Base-by-base conservation (phyloP, 495 filamentous ascomycete genomes). In the Neurospora sp. region DNA sequence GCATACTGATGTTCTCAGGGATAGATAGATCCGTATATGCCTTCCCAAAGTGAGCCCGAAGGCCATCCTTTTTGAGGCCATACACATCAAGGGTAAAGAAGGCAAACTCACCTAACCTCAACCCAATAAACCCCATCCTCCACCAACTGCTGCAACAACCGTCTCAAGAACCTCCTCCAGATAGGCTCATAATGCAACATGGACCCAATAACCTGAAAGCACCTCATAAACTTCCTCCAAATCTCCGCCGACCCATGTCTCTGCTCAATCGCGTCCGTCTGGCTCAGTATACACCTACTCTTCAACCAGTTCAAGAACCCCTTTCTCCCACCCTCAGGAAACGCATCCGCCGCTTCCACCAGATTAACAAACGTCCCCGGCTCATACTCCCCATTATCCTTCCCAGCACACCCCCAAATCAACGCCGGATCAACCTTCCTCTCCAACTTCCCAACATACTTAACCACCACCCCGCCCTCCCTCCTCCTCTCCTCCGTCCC, bases 131-230 rank as follows among this genome's bases (percentile, higher is more conserved):
- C 86, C 1, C 93, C 92, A 80, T 99, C 95, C 3, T 87, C 88
- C 9, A 89, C 83, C 7, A 98, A 80, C 31, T 92, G 84, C 16
- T 83, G 82, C 75, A 96, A 87, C 75, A 97, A 82, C 4, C 87
- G 86, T 16, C 85, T 86, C 74, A 97, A 81, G 76, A 92, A 95
- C 37, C 84, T 84, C 35, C 93, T 90, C 83, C 93, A 95, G 72
- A 99, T 93, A 0, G 96, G 95, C 80, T 98, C 96, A 81, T 98
- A 97, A 82, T 89, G 92, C 20, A 97, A 82, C 37, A 98, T 87
- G 7, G 89, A 90, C 37, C 87, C 86, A 39, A 97, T 84, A 3
- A 94, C 85, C 0, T 83, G 82, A 80, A 97, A 96, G 69, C 88
- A 90, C 39, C 86, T 86, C 12, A 80, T 84, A 80, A 97, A 97